phyloP scores from a whole-genome alignment of 495 filamentous ascomycete genomes.

The Patellaria atrata region DNA sequence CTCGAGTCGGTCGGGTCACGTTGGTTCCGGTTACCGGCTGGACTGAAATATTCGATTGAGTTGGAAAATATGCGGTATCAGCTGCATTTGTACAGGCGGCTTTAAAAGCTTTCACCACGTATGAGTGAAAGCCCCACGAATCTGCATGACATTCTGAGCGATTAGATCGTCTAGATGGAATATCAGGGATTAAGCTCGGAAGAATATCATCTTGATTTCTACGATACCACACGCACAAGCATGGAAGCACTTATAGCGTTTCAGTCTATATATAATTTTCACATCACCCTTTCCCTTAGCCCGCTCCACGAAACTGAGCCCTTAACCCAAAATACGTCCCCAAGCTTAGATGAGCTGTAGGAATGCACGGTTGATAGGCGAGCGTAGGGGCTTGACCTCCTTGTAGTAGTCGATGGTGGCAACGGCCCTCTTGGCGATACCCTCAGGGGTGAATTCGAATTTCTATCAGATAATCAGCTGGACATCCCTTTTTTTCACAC shows the following conservation, averaged over 20 bases:
- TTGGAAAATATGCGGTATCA: slow-evolving; percentile 94
- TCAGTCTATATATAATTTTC: too few species aligned
- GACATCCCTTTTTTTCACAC: not conserved
- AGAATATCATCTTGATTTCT: too few species aligned
- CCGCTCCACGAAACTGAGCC: too few species aligned
- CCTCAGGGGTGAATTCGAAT: slow-evolving; percentile 97
- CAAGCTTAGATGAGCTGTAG: slow-evolving; percentile 67
- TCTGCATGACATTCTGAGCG: too few species aligned
- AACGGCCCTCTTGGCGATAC: slow-evolving; percentile 83
- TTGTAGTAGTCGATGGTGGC: slow-evolving; percentile 95
- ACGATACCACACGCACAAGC: too few species aligned
- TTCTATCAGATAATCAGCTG: slow-evolving; percentile 49
- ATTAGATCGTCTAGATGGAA: too few species aligned
- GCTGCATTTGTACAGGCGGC: slow-evolving; percentile 54
- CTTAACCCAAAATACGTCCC: too few species aligned
- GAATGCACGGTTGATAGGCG: slow-evolving; percentile 90
- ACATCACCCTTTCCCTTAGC: too few species aligned
- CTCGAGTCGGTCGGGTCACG: slow-evolving; percentile 55
- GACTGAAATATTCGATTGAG: slow-evolving; percentile 62
- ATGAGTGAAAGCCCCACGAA: too few species aligned
- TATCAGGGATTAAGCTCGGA: too few species aligned
- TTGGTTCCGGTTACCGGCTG: slow-evolving; percentile 65
- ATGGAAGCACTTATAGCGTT: too few species aligned
- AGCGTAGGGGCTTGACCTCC: slow-evolving; percentile 72
- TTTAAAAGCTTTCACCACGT: too few species aligned